Evolutionary conservation across 2,329 filamentous ascomycete species (phyloP).

Genomic region (Trichoderma guizhouense): DNA sequence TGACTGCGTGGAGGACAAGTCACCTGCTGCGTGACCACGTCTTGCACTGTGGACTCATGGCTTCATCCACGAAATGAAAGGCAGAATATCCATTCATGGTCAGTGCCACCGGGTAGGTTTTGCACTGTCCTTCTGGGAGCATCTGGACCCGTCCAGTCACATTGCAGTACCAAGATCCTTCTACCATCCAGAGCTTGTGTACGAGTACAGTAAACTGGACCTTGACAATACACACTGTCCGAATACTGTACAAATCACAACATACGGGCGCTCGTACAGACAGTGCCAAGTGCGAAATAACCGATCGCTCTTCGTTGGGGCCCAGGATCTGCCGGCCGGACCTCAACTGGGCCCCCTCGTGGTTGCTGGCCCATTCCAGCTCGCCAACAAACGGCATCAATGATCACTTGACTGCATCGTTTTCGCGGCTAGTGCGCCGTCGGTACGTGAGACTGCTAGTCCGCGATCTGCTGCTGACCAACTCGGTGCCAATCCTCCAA

Average conservation of each 20-base stretch:
- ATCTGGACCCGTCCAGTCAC: neutral
- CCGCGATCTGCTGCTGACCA: constrained; percentile 12
- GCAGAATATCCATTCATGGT: neutral
- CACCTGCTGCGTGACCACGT: neutral
- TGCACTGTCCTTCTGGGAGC: neutral
- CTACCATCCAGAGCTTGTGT: neutral
- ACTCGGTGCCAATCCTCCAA: constrained; percentile 8
- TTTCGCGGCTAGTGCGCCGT: constrained; percentile 13
- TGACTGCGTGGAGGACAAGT: constrained; percentile 15
- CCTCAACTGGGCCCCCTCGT: neutral
- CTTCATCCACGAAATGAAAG: neutral
- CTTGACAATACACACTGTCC: neutral
- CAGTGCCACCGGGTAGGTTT: neutral
- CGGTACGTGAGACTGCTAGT: neutral
- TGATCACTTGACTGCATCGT: constrained; percentile 19
- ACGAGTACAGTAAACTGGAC: neutral
- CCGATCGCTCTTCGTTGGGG: neutral
- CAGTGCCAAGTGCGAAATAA: neutral
- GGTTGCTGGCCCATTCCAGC: constrained; percentile 5
- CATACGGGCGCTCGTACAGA: neutral
- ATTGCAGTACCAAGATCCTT: neutral
- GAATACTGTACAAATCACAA: neutral
- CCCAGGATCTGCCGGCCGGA: neutral
- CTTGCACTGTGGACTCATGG: neutral
- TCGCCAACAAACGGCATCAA: neutral